Evolutionary conservation across 345 rosid genomes (phyloP).

Genomic region (Kernera saxatilis): DNA sequence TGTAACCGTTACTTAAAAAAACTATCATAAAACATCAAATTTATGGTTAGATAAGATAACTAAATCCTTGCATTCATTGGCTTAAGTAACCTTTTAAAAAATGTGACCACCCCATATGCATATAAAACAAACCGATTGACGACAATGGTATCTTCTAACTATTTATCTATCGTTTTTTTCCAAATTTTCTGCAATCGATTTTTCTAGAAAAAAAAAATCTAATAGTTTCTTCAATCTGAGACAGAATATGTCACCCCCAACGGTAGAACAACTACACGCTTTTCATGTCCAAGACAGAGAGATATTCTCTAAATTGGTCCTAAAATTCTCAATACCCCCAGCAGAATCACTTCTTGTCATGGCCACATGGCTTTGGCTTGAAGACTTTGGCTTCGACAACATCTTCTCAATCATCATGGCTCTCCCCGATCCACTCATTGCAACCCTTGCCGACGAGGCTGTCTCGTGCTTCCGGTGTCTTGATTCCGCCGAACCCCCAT

Average conservation of each 20-base stretch:
- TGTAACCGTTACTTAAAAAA: background rate
- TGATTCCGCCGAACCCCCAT: background rate
- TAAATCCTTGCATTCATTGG: background rate
- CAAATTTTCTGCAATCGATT: background rate
- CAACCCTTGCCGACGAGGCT: slow-evolving; percentile 33
- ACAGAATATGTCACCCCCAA: slow-evolving; percentile 13
- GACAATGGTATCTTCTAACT: background rate
- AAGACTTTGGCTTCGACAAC: slow-evolving; percentile 23
- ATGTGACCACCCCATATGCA: background rate
- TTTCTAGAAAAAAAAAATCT: too few relatives aligned
- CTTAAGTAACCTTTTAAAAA: background rate
- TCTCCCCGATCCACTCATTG: slow-evolving; percentile 18
- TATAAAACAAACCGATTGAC: background rate
- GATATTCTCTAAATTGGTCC: slow-evolving; percentile 33
- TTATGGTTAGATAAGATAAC: background rate
- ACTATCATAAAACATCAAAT: background rate
- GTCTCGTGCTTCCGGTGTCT: slow-evolving; percentile 19
- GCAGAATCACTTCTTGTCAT: slow-evolving; percentile 40
- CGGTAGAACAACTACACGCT: slow-evolving; percentile 20
- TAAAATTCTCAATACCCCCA: slow-evolving; percentile 17
- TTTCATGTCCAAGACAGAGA: slow-evolving; percentile 36
- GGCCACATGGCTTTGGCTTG: slow-evolving; percentile 51
- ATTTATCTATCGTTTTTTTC: background rate
- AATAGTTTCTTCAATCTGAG: background rate
- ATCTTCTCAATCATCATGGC: slow-evolving; percentile 5